Conservation (phyloP, 345 rosid species). For the Bruguiera parviflora region DNA sequence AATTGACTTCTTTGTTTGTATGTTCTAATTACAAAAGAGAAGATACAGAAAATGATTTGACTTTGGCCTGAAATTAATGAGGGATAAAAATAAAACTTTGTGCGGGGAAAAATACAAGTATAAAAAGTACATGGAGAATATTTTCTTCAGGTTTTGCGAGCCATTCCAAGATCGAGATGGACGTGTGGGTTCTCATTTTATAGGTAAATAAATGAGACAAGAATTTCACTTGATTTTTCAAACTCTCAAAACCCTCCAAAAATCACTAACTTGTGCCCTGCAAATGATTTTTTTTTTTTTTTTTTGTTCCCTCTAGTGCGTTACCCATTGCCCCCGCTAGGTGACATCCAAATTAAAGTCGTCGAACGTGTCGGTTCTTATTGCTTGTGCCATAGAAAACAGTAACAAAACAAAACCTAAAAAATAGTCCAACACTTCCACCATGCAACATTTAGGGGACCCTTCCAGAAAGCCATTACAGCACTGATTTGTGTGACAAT, state of each 20-base stretch:
- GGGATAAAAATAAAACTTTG: background rate
- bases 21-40: background rate
- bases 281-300: background rate
- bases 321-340: conserved; percentile 25
- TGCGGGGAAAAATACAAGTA: conserved; percentile 1
- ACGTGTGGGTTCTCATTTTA: background rate
- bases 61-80: background rate
- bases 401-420: background rate
- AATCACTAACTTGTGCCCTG: conserved; percentile 4
- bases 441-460: conserved; percentile 19
- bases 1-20: conserved; percentile 4
- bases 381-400: conserved; percentile 18
- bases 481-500: conserved; percentile 11
- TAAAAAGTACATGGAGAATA: background rate
- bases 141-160: background rate
- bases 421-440: conserved; percentile 24
- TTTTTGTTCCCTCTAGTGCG: conserved; percentile 24
- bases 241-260: background rate
- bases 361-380: conserved; percentile 18
- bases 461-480: conserved; percentile 23
- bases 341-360: conserved; percentile 11
- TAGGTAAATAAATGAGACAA: background rate
- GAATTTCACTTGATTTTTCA: background rate
- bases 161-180: conserved; percentile 14
- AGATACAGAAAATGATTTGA: conserved; percentile 13